Evolutionary conservation across 345 rosid genomes (phyloP), one percentile per base, ranked within the genome.

Genomic region (Corchorus capsularis): DNA sequence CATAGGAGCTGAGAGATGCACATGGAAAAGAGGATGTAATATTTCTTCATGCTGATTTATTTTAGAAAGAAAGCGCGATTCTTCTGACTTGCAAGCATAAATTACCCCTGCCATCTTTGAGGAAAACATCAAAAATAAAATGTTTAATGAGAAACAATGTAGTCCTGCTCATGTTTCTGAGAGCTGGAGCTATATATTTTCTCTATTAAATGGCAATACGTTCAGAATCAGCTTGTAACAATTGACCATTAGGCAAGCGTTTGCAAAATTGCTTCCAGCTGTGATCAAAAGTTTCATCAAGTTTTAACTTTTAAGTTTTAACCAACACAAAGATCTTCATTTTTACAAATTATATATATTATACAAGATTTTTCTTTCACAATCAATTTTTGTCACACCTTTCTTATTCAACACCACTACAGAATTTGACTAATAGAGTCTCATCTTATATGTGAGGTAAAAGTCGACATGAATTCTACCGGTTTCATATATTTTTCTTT

Each of bases 1-100:
- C 53, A 85, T 83, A 76, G 98, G 97, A 78, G 88, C 92, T 64
- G 97, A 93, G 74, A 81, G 73, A 74, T 94, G 98, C 83, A 88
- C 83, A 53, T 91, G 98, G 98, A 94, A 82, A 85, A 69, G 98
- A 93, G 85, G 82, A 96, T 86, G 99, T 96, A 88, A 87, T 79
- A 46, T n/a, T n/a, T n/a, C n/a, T n/a, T n/a, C n/a, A n/a, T n/a
- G 34, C 75, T 81, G 22, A 77, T 74, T 61, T 66, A 22, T 70
- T 53, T 34, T n/a, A n/a, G n/a, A n/a, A 50, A 35, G 45, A 52
- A 70, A 70, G 45, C 19, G 61, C 13, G 14, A 43, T 27, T 39
- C 9, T 54, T 59, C 14, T n/a, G 13, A 39, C 49, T 19, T 20
- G 64, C 54, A 67, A 67, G 54, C 8, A 6, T 22, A n/a, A 47